Conservation (phyloP, 179 eudicot genomes). For the Silene noctiflora region DNA sequence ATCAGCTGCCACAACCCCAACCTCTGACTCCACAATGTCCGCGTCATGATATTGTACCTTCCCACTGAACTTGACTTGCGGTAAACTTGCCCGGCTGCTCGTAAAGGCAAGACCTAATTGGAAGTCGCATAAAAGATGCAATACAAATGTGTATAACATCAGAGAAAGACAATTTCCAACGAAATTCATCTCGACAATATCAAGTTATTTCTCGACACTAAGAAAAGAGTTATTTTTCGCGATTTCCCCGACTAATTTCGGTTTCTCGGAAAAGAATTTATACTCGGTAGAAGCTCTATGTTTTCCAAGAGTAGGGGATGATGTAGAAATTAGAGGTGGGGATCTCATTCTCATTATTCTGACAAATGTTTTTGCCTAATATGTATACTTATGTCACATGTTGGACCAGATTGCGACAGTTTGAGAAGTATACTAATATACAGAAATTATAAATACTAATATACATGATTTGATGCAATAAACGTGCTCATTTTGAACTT, state of each 20-base stretch:
- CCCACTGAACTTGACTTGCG: slow-evolving; percentile 13
- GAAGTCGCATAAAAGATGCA: neutral
- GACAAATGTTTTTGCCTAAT: neutral
- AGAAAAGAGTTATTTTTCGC: too few species aligned
- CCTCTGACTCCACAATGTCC: slow-evolving; percentile 51
- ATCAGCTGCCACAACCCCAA: slow-evolving; percentile 91
- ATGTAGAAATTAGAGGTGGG: slow-evolving; percentile 8
- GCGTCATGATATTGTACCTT: slow-evolving; percentile 21
- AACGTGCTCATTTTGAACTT: too few species aligned
- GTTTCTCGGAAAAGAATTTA: too few species aligned
- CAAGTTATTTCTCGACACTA: too few species aligned
- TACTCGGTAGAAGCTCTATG: too few species aligned
- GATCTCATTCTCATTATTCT: neutral
- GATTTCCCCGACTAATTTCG: too few species aligned
- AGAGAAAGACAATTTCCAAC: neutral
- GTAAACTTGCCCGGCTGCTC: slow-evolving; percentile 21
- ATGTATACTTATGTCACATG: neutral
- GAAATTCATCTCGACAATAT: neutral
- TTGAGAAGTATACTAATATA: too few species aligned
- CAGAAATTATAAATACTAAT: too few species aligned
- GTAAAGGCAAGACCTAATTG: slow-evolving; percentile 35
- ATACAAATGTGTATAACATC: neutral
- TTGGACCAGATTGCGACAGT: neutral
- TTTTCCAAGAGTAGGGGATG: neutral
- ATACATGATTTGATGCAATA: too few species aligned